A percentile compares a stretch with the other conserved stretches of the same genome.
Conservation (phyloP, 345 rosid genomes). For the Dovyalis caffra region DNA sequence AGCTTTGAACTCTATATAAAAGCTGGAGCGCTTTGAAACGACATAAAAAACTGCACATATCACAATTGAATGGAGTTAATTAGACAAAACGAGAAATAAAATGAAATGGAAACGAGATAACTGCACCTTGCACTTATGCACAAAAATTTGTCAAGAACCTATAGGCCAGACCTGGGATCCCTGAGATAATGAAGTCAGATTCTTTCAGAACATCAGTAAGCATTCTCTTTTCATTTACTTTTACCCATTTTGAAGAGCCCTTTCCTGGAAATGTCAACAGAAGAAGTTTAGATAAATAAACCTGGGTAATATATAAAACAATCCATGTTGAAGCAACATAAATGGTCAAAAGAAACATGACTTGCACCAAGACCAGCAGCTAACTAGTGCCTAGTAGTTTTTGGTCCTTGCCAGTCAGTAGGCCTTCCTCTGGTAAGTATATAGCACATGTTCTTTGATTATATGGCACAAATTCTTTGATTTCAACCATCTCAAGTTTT, state of each 20-base stretch:
- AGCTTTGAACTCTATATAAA: conserved; percentile 56
- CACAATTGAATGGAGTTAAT: background rate
- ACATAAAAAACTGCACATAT: conserved; percentile 57
- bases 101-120: background rate
- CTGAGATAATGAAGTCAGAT: conserved; percentile 54
- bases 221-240: conserved; percentile 63
- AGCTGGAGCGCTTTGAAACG: conserved; percentile 64
- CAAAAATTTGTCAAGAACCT: background rate
- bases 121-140: background rate
- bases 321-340: too few species aligned
- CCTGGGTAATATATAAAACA: background rate
- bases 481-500: too few species aligned
- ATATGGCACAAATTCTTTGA: too few species aligned
- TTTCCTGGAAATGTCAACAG: conserved; percentile 26
- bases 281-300: background rate
- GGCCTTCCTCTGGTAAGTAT: too few species aligned
- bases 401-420: too few species aligned
- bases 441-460: too few species aligned
- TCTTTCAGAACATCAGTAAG: conserved; percentile 69
- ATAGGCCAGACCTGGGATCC: conserved; percentile 57
- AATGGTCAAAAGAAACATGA: background rate
- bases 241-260: conserved; percentile 55
- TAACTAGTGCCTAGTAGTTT: too few species aligned
- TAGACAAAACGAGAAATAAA: conserved; percentile 1
- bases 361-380: too few species aligned